phyloP scores from a whole-genome alignment of 805 yeast species.

The Pichia kluyveri region DNA sequence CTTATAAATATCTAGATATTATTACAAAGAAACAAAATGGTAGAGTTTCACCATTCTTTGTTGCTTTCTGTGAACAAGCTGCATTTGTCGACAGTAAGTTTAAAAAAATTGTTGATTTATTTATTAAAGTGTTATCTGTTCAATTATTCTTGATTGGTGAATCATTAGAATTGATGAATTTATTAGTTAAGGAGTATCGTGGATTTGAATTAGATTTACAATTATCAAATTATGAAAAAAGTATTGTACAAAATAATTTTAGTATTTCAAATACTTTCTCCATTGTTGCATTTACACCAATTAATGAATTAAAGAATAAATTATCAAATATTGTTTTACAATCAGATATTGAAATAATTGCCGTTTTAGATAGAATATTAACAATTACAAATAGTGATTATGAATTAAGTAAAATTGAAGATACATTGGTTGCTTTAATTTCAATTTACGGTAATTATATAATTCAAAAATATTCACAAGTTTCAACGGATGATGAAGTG shows the following conservation, averaged over 20 bases:
- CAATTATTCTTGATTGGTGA: conserved; percentile 54
- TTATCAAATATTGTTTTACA: conserved; percentile 30
- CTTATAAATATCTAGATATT: conserved; percentile 76
- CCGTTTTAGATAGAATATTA: conserved; percentile 32
- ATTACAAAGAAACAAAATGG: conserved; percentile 17
- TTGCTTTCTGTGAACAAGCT: conserved; percentile 63
- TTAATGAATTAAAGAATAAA: conserved; percentile 17
- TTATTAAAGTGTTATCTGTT: conserved; percentile 44
- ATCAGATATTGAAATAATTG: conserved; percentile 40
- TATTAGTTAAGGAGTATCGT: conserved; percentile 12
- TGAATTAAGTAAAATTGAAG: conserved; percentile 16
- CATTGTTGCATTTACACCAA: conserved; percentile 18
- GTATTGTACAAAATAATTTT: neutral
- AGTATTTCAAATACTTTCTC: neutral
- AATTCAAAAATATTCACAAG: conserved; percentile 12
- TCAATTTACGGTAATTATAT: conserved; percentile 38
- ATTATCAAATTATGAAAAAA: conserved; percentile 19
- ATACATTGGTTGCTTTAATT: conserved; percentile 28
- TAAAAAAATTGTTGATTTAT: conserved; percentile 23
- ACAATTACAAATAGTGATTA: conserved; percentile 21
- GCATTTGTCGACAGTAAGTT: conserved; percentile 35
- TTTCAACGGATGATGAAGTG: neutral
- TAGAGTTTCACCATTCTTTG: conserved; percentile 42
- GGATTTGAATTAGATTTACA: conserved; percentile 1
- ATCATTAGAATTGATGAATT: conserved; percentile 24